Base-by-base conservation (phyloP, 805 yeast species). In the Candida parachauliodes region DNA sequence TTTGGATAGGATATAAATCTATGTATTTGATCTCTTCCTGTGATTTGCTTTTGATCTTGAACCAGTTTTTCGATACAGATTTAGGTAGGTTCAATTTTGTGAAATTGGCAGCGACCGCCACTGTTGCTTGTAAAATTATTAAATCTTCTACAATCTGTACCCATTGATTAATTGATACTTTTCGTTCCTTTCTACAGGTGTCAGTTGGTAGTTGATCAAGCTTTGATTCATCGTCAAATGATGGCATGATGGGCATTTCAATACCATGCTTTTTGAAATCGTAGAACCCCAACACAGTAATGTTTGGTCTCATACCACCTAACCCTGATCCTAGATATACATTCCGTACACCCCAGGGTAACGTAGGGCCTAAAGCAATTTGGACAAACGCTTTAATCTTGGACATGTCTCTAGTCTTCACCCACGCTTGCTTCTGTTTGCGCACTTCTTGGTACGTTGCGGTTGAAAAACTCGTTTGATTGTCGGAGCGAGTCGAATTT, bases 281-380 rank as follows among this genome's bases (percentile, higher is more conserved):
- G 49, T 82, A 86, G 52, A 88, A 88, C 0, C 98, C 98, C 22
- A 93, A 43, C 0, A 93, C 94, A 0, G 96, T 87, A 36, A 93
- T 89, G 54, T 93, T 93, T 2, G 98, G 98, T 51, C 78, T 83
- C 98, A 93, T 93, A 9, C 96, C 97, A 6, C 99, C 99, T n/a
- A 93, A 67, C 0, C 99, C 99, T 2, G 95, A 84, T 0, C 97
- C 97, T 42, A 91, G 59, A 42, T 77, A 88, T 8, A 93, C 88
- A 55, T 91, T 91, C 44, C 98, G 70, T 0, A 88, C 94, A 18
- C 98, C 98, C 97, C 98, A 91, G 0, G 88, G 83, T 28, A 93
- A 69, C 1, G 83, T 74, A 0, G 96, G 89, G 0, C 95, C 95
- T 8, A 88, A 73, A 1, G 91, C 86, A 34, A 93, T 78, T 54